Conservation (phyloP, 495 filamentous ascomycete species). For the Neurospora pannonica region DNA sequence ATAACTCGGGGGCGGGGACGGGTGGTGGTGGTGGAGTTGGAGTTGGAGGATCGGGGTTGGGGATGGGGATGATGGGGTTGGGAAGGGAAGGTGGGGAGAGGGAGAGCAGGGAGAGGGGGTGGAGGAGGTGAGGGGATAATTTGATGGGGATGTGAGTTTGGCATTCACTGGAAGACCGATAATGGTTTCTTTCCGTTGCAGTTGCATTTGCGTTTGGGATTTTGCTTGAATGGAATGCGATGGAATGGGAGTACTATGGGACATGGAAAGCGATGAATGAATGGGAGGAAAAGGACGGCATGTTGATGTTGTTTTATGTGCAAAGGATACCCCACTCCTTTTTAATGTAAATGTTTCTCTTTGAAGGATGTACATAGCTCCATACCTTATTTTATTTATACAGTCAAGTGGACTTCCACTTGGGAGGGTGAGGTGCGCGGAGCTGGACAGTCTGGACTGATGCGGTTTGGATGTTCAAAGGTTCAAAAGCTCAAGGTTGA, state of each 20-base stretch:
- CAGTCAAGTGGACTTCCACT: neutral
- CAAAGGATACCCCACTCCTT: neutral
- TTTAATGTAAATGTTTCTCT: neutral
- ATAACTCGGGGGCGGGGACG: constrained; percentile 1
- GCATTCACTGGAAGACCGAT: neutral
- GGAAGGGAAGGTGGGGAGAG: neutral
- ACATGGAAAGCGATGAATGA: neutral
- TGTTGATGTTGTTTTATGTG: neutral
- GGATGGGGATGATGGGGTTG: neutral
- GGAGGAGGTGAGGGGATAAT: neutral
- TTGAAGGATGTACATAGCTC: neutral
- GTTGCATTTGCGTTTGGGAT: neutral
- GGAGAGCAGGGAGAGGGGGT: neutral
- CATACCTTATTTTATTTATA: neutral
- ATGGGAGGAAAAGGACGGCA: neutral
- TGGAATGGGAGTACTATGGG: neutral
- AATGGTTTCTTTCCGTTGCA: neutral
- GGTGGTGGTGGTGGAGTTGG: neutral
- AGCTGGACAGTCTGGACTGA: neutral
- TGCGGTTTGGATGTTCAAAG: neutral
- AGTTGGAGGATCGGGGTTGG: too few species aligned
- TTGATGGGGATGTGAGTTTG: neutral
- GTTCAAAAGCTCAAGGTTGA: neutral
- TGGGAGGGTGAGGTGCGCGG: neutral
- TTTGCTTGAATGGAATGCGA: neutral